A percentile compares a stretch with the other conserved stretches of the same genome.
phyloP scores from a whole-genome alignment of 192 early-diverging fungal species.

The Coemansia interrupta region DNA sequence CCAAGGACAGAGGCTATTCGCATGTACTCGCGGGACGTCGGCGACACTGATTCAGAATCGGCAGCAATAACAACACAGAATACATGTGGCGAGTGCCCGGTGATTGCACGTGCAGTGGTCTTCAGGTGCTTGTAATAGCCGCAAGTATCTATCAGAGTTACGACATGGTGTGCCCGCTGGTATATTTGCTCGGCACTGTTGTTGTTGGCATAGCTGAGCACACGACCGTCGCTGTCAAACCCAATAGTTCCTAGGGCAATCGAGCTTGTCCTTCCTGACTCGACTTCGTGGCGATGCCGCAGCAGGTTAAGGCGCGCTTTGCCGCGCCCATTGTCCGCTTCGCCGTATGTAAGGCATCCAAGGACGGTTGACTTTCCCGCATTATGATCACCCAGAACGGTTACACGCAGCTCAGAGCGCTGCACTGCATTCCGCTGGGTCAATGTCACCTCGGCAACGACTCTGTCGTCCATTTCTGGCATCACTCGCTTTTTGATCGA shows the following conservation, averaged over 20 bases:
- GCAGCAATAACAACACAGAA: conserved; percentile 81
- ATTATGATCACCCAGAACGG: conserved; percentile 76
- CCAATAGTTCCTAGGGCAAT: conserved; percentile 85
- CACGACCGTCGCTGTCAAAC: conserved; percentile 64
- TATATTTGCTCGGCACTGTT: conserved; percentile 81
- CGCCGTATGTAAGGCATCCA: conserved; percentile 74
- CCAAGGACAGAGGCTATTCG: conserved; percentile 73
- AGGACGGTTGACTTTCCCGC: conserved; percentile 85
- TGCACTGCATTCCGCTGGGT: conserved; percentile 61
- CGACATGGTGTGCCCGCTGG: conserved; percentile 66
- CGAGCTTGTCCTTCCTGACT: conserved; percentile 86
- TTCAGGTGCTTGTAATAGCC: conserved; percentile 85
- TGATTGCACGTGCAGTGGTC: conserved; percentile 87
- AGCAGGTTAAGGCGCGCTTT: conserved; percentile 78
- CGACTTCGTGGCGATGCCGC: conserved; percentile 88
- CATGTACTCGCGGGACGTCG: conserved; percentile 75
- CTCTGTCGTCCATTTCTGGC: conserved; percentile 16
- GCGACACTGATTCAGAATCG: conserved; percentile 59
- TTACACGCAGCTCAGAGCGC: conserved; percentile 77
- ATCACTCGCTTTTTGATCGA: conserved; percentile 37
- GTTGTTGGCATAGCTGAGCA: conserved; percentile 74
- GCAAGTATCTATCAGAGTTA: conserved; percentile 85
- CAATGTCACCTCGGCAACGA: conserved; percentile 76
- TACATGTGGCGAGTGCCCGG: conserved; percentile 83
- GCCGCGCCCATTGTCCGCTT: conserved; percentile 82